Evolutionary conservation across 2,329 filamentous ascomycete genomes (phyloP).

Genomic region (Botrytis elliptica): DNA sequence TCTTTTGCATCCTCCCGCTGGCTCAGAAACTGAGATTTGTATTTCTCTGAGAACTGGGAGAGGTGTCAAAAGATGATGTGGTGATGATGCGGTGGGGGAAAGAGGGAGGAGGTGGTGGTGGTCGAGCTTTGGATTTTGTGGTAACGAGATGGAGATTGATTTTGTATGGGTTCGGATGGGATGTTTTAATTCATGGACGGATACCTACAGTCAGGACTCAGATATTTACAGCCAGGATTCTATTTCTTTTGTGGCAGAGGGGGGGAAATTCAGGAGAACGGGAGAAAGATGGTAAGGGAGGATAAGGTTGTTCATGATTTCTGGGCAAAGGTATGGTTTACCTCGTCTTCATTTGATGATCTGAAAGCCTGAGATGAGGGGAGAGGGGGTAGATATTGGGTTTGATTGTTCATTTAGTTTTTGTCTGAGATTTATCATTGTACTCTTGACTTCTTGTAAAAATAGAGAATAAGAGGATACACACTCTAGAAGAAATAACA

Average conservation of each 20-base stretch:
- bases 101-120: background rate
- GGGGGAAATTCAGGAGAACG: fast-evolving
- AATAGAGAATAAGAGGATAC: background rate
- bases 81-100: background rate
- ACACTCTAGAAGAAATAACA: background rate
- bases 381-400: background rate
- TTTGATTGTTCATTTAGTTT: background rate
- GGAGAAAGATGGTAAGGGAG: too few species aligned
- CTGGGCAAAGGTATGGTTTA: too few species aligned
- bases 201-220: too few species aligned
- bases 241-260: background rate
- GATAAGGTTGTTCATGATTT: background rate
- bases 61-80: background rate
- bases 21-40: background rate
- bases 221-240: background rate
- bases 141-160: too few species aligned
- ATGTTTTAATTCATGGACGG: too few species aligned
- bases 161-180: too few species aligned
- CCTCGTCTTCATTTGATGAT: background rate
- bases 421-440: background rate
- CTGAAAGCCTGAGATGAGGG: too few species aligned
- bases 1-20: background rate
- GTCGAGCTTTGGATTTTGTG: too few species aligned
- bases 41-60: background rate
- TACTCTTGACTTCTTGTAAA: background rate